Conservation (phyloP, 768 basidiomycete species). For the Rhizopogon roseolus region DNA sequence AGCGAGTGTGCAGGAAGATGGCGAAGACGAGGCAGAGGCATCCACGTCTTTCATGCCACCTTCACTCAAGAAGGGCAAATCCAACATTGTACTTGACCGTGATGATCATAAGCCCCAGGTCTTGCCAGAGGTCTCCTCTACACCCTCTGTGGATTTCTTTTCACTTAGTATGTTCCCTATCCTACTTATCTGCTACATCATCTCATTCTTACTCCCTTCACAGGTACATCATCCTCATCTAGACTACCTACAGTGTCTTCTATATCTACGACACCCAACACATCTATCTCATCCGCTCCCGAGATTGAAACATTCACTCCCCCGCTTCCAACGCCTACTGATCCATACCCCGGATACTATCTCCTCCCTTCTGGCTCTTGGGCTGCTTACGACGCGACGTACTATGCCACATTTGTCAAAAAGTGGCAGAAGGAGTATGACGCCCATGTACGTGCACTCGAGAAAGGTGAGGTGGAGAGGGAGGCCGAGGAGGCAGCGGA, state of each 20-base stretch:
- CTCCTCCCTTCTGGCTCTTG: slow-evolving; percentile 77
- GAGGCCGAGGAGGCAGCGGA: slow-evolving; percentile 42
- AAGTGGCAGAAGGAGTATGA: slow-evolving; percentile 76
- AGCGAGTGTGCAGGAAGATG: slow-evolving; percentile 8
- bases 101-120: slow-evolving; percentile 6
- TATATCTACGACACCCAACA: slow-evolving; percentile 5
- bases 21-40: slow-evolving; percentile 19
- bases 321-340: slow-evolving; percentile 68
- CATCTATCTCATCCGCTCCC: slow-evolving; percentile 59
- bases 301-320: slow-evolving; percentile 59
- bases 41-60: slow-evolving; percentile 53
- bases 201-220: background rate
- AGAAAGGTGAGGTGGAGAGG: slow-evolving; percentile 61
- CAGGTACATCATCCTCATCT: slow-evolving; percentile 16
- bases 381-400: slow-evolving; percentile 66
- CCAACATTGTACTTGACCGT: slow-evolving; percentile 53
- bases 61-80: slow-evolving; percentile 53
- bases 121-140: slow-evolving; percentile 16
- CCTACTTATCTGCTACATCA: background rate
- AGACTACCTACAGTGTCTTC: slow-evolving; percentile 3
- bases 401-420: slow-evolving; percentile 62
- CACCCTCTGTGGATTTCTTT: slow-evolving; percentile 59
- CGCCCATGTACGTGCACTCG: slow-evolving; percentile 64
- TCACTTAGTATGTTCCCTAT: slow-evolving; percentile 45
- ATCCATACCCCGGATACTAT: slow-evolving; percentile 86